Evolutionary conservation across 2,329 filamentous ascomycete genomes (phyloP).

Genomic region (Diaporthe batatas): DNA sequence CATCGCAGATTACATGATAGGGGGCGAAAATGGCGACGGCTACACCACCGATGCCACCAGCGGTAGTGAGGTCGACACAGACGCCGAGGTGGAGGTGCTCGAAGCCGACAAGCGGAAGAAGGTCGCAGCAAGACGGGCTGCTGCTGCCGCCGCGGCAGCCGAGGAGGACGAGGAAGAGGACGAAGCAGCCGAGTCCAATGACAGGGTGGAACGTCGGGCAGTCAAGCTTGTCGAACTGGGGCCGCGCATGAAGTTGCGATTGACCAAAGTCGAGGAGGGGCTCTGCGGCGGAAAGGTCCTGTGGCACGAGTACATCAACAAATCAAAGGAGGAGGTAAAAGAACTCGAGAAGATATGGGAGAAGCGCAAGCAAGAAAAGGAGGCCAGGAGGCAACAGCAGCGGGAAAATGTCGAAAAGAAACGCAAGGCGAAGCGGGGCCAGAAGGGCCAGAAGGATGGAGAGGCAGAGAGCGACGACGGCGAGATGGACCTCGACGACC

Average conservation of each 20-base stretch:
- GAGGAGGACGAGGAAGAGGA: conserved; percentile 61
- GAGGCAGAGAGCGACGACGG: conserved; percentile 54
- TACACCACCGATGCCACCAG: conserved; percentile 90
- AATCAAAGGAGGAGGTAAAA: conserved; percentile 81
- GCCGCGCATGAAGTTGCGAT: conserved; percentile 86
- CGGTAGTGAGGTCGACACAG: conserved; percentile 92
- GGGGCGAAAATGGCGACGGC: conserved; percentile 80
- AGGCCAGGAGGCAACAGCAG: conserved; percentile 83
- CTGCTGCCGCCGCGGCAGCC: conserved; percentile 57
- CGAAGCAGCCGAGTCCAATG: conserved; percentile 52
- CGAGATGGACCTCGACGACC: conserved; percentile 53
- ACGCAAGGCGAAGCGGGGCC: conserved; percentile 61
- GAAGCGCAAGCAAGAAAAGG: conserved; percentile 82
- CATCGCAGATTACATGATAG: conserved; percentile 94
- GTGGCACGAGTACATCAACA: conserved; percentile 97
- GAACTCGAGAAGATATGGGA: conserved; percentile 89
- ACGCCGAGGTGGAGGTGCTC: conserved; percentile 92
- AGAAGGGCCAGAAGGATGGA: conserved; percentile 53
- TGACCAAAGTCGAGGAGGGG: conserved; percentile 97
- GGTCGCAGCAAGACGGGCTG: conserved; percentile 63
- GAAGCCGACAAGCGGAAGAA: conserved; percentile 75
- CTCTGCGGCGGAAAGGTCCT: conserved; percentile 90
- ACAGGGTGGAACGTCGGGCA: conserved; percentile 82
- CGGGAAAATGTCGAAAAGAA: conserved; percentile 93
- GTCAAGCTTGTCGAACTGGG: conserved; percentile 95